phyloP scores from a whole-genome alignment of 106 monocot genomes.

The Dendrobium catenatum region DNA sequence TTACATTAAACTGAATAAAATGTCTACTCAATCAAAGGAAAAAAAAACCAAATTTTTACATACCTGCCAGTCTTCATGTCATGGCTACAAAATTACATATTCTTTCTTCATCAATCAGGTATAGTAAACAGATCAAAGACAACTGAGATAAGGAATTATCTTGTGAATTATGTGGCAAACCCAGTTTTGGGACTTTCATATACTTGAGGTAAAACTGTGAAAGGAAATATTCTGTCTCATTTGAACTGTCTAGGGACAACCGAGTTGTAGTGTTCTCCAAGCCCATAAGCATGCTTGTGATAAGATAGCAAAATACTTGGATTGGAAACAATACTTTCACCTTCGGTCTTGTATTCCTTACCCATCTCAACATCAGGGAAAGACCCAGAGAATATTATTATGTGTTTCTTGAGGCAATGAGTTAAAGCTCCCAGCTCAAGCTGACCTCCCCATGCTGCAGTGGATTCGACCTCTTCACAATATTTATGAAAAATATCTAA shows the following conservation, averaged over 20 bases:
- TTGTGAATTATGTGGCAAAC: background rate
- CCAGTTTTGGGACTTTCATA: background rate
- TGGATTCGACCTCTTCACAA: constrained; percentile 55
- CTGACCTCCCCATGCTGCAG: constrained; percentile 74
- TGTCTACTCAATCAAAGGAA: background rate
- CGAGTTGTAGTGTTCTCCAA: constrained; percentile 83
- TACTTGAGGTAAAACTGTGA: background rate
- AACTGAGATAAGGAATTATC: background rate
- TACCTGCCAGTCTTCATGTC: background rate
- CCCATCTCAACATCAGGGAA: constrained; percentile 90
- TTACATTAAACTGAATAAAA: background rate
- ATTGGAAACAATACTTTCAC: constrained; percentile 1
- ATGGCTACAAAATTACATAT: constrained; percentile 1
- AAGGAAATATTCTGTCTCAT: background rate
- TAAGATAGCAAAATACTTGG: constrained; percentile 63
- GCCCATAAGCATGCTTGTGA: constrained; percentile 76
- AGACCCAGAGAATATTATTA: constrained; percentile 62
- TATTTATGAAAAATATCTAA: constrained; percentile 45
- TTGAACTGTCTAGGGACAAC: constrained; percentile 28
- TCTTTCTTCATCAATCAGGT: background rate
- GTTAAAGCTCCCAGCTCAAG: constrained; percentile 72
- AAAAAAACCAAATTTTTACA: background rate
- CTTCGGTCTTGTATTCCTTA: constrained; percentile 51
- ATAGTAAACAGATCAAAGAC: background rate
- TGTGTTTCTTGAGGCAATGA: constrained; percentile 52